A percentile compares a stretch with the other conserved stretches of the same genome.
Conservation (phyloP, 176 grass and related monocot genomes). For the Oryza longistaminata region DNA sequence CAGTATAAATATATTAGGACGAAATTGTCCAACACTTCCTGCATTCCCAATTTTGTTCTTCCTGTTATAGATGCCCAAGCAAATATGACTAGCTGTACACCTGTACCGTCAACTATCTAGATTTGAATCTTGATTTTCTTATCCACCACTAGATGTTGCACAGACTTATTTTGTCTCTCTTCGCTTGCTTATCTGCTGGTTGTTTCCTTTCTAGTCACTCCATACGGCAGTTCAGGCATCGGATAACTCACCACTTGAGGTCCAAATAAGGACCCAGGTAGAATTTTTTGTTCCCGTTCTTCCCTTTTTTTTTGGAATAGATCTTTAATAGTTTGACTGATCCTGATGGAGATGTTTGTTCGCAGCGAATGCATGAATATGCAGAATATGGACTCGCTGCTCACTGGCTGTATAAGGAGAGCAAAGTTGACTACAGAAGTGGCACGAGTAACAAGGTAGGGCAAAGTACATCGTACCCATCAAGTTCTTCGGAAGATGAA, state of each 20-base stretch:
- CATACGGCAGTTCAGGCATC: constrained; percentile 89
- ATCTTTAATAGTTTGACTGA: constrained; percentile 26
- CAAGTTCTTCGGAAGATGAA: constrained; percentile 73
- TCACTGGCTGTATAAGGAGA: constrained; percentile 99
- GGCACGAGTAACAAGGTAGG: constrained; percentile 52
- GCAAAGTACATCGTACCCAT: constrained; percentile 51
- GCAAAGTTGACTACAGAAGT: constrained; percentile 47
- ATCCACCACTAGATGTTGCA: constrained; percentile 18
- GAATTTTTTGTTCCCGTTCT: not conserved
- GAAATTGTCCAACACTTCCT: constrained; percentile 22
- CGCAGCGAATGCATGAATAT: constrained; percentile 91
- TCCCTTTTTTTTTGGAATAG: constrained; percentile 11
- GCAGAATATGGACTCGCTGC: constrained; percentile 92
- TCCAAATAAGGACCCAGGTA: constrained; percentile 97
- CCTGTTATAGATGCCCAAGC: constrained; percentile 3
- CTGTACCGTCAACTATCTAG: constrained; percentile 23
- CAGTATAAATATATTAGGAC: constrained; percentile 1
- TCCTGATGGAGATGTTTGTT: constrained; percentile 45
- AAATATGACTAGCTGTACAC: not conserved
- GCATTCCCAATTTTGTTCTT: constrained; percentile 17
- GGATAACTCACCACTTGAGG: constrained; percentile 87
- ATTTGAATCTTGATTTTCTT: constrained; percentile 40
- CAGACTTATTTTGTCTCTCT: constrained; percentile 5
- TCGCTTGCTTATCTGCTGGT: constrained; percentile 35
- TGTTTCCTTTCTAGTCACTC: constrained; percentile 67